Conservation (phyloP, 441 rosid genomes). For the Populus hybrid region DNA sequence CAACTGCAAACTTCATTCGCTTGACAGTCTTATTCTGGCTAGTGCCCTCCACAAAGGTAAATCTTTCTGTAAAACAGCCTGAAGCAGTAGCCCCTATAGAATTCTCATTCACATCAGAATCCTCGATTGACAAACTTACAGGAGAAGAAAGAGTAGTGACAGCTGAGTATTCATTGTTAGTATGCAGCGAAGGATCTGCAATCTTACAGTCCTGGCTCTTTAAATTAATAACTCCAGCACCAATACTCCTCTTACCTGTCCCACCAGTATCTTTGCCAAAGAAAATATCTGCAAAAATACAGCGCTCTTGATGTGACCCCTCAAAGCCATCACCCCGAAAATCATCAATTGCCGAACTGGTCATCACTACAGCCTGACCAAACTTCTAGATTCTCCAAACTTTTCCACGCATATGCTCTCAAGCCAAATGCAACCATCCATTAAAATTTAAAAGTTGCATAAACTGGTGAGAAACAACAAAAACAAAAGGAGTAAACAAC, state of each 20-base stretch:
- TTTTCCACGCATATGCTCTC: constrained; percentile 4
- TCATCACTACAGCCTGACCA: constrained; percentile 36
- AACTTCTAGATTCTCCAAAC: constrained; percentile 19
- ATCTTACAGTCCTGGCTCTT: constrained; percentile 44
- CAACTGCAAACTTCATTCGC: constrained; percentile 45
- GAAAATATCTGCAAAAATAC: constrained; percentile 58
- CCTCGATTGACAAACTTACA: constrained; percentile 33
- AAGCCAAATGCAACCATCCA: constrained; percentile 10
- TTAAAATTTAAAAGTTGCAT: neutral
- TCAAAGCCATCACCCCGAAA: constrained; percentile 52
- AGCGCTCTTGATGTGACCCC: constrained; percentile 56
- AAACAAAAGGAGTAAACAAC: constrained; percentile 1
- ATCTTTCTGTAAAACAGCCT: constrained; percentile 33
- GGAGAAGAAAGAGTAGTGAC: constrained; percentile 49
- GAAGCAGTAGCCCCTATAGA: constrained; percentile 30
- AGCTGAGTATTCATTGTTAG: constrained; percentile 63
- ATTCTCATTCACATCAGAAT: constrained; percentile 32
- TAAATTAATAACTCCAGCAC: constrained; percentile 42
- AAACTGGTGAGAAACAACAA: constrained; percentile 12
- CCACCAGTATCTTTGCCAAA: constrained; percentile 42
- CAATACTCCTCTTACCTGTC: constrained; percentile 44
- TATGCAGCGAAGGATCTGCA: constrained; percentile 35
- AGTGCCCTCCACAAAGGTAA: constrained; percentile 34
- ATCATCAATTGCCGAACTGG: constrained; percentile 29
- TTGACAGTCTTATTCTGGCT: constrained; percentile 34